Evolutionary conservation across 345 rosid genomes (phyloP).

Genomic region (Firmiana major): DNA sequence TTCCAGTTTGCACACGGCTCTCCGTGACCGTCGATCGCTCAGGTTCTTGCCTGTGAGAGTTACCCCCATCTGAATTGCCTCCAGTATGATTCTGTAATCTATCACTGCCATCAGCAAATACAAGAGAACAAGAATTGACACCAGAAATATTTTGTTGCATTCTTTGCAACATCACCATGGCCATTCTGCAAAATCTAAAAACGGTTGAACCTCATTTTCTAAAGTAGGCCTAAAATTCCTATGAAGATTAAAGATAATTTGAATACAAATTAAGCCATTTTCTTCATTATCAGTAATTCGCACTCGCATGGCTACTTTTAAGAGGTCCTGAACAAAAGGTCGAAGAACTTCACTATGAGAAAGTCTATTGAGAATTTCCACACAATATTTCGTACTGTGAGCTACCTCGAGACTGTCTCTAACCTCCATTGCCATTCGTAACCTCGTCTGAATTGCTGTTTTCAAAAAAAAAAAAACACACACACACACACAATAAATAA

Average conservation of each 20-base stretch:
- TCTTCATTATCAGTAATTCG: conserved; percentile 93
- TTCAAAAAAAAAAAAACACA: conserved; percentile 12
- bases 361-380: conserved; percentile 91
- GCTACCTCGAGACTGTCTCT: conserved; percentile 98
- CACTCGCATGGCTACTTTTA: conserved; percentile 96
- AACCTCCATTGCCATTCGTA: conserved; percentile 89
- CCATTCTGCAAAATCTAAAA: conserved; percentile 93
- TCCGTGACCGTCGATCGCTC: no score
- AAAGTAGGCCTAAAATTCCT: conserved; percentile 90
- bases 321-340: conserved; percentile 95
- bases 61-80: no score
- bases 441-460: conserved; percentile 79
- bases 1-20: no score
- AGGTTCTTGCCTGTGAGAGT: no score
- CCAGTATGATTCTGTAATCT: no score
- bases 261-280: conserved; percentile 90
- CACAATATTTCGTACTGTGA: conserved; percentile 86
- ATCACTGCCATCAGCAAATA: no score
- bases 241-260: conserved; percentile 88
- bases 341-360: conserved; percentile 98
- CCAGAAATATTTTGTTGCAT: no score
- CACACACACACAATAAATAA: no score
- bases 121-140: no score
- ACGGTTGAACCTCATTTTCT: conserved; percentile 94
- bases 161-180: no score